Conservation (phyloP, 495 filamentous ascomycete genomes). For the Hypoxylon intermedium region DNA sequence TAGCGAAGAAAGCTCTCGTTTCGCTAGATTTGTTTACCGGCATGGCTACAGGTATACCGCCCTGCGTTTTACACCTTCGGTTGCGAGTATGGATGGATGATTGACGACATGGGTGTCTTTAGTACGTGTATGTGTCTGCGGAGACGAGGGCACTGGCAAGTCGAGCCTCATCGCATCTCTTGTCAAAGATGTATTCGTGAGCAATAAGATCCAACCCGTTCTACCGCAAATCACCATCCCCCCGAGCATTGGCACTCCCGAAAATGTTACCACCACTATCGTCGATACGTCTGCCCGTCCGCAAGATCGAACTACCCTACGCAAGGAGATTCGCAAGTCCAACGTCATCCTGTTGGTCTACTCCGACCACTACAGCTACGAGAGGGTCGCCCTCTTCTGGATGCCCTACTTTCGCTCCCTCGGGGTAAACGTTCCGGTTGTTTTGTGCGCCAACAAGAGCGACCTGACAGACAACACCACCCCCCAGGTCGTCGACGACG, state of each 20-base stretch:
- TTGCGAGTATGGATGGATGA: too few relatives aligned
- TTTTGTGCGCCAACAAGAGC: constrained; percentile 95
- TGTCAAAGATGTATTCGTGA: constrained; percentile 94
- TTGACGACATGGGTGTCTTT: constrained; percentile 18
- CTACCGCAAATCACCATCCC: constrained; percentile 94
- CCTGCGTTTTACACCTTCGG: neutral
- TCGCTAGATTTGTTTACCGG: constrained; percentile 12
- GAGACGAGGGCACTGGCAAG: constrained; percentile 82
- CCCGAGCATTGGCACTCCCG: constrained; percentile 83
- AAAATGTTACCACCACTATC: constrained; percentile 94
- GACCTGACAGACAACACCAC: constrained; percentile 78
- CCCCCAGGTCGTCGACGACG: constrained; percentile 85
- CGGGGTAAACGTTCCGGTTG: constrained; percentile 97
- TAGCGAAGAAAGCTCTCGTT: constrained; percentile 16
- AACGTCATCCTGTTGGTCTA: constrained; percentile 98
- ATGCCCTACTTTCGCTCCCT: constrained; percentile 95
- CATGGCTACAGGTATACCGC: constrained; percentile 42
- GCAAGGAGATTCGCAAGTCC: constrained; percentile 92
- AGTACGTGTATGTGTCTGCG: constrained; percentile 96
- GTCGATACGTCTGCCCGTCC: constrained; percentile 96
- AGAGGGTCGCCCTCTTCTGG: constrained; percentile 96
- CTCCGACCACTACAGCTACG: constrained; percentile 98
- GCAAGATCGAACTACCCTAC: constrained; percentile 84
- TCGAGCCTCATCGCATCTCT: constrained; percentile 77
- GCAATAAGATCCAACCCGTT: constrained; percentile 90